Conservation (phyloP, 129 eudicot genomes). For the Pittosporum tobira region DNA sequence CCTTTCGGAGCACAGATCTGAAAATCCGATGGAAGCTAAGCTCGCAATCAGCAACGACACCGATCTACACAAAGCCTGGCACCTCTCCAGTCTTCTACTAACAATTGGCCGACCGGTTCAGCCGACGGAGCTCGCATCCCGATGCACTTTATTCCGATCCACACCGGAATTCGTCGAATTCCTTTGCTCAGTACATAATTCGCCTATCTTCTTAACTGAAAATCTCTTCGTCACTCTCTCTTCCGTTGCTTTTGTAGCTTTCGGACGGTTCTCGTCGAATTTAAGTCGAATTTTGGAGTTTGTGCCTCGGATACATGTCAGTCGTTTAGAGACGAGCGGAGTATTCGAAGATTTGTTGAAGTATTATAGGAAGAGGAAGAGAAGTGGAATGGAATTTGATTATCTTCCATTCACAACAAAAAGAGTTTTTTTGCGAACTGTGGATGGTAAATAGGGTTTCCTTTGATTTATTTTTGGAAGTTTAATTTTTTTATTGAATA, state of each 20-base stretch:
- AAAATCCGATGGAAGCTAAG: slow-evolving; percentile 31
- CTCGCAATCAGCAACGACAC: slow-evolving; percentile 11
- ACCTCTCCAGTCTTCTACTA: slow-evolving; percentile 37
- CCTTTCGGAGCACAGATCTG: no score
- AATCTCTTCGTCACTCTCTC: slow-evolving; percentile 43
- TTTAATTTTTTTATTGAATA: not conserved
- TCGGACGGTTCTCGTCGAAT: slow-evolving; percentile 28
- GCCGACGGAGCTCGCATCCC: slow-evolving; percentile 40
- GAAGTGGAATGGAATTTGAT: slow-evolving; percentile 20
- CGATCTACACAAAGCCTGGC: slow-evolving; percentile 49
- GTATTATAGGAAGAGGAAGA: slow-evolving; percentile 41
- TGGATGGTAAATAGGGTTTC: slow-evolving; percentile 22
- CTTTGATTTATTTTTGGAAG: no score
- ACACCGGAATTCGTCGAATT: slow-evolving; percentile 38
- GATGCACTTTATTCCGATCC: slow-evolving; percentile 23
- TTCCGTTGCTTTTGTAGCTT: slow-evolving; percentile 19
- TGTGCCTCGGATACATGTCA: slow-evolving; percentile 16
- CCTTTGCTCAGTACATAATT: slow-evolving; percentile 46
- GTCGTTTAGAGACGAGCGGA: slow-evolving; percentile 14
- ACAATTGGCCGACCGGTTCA: slow-evolving; percentile 41
- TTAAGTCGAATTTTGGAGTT: slow-evolving; percentile 11
- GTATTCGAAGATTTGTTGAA: slow-evolving; percentile 16
- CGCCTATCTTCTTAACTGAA: slow-evolving; percentile 42
- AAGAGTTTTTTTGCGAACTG: slow-evolving; percentile 10
- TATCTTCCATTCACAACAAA: slow-evolving; percentile 4